Base-by-base conservation (phyloP, 176 grass and related monocot genomes). In the Ensete ventricosum region DNA sequence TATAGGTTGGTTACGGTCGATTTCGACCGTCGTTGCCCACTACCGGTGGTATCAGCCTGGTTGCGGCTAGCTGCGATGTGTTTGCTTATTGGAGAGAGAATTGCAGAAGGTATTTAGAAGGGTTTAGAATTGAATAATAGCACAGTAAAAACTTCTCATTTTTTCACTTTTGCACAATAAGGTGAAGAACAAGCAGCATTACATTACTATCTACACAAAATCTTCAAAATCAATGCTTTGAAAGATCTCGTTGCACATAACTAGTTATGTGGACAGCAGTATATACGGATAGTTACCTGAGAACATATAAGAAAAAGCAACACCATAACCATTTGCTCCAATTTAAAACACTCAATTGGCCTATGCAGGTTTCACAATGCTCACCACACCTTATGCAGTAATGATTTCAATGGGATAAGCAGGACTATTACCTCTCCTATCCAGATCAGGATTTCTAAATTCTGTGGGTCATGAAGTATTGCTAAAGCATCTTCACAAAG, bases 381-480 rank as follows among this genome's bases (percentile, higher is more conserved):
- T 7, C 20, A n/a, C 57, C 13, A 3, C 7, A 34, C 21, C 14
- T 25, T 26, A 26, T 14, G 26, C 1, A 5, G 19, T 55, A 73
- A 13, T 3, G 6, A 55, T 27, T 74, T 57, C 22, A 26, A 1
- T 24, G 11, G 12, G 0, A 74, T 17, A 24, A 16, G 13, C 26
- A 65, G 29, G n/a, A 77, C 8, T 13, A 4, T 87, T 89, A 98
- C 94, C 90, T 98, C 88, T 63, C 84, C 78, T 77, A 98, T 88
- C 94, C 90, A 98, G 75, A 93, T 88, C 87, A 98, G 88, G 77
- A 98, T 90, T 72, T 98, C 88, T 53, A 93, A 84, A 85, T 93
- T 93, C 9, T 87, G 80, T 64, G 86, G 86, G 52, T 98, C 88
- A 14, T 89, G 86, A 20, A 98, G 87, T 66, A 93, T 73, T 55